Evolutionary conservation across 306 rosid species (phyloP), one percentile per base, ranked within the genome.

Genomic region (Cicer chorassanicum): DNA sequence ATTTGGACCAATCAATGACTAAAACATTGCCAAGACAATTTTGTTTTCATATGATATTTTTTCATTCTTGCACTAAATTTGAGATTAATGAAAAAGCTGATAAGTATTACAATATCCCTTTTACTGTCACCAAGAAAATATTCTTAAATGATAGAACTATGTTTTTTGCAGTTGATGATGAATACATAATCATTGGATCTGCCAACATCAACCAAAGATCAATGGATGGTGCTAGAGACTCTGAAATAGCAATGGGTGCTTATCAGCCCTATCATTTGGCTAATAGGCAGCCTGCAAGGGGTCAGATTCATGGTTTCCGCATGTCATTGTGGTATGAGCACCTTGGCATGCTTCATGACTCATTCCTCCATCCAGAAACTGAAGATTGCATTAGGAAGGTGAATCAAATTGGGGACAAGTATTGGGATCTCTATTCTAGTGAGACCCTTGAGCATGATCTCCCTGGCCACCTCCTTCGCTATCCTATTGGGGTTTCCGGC

Each of bases 141-240:
- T 12, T 15, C 38, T 44, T 13, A 73, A 38, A 39, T 56, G 55
- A n/a, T 68, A 7, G 12, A 12, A 44, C 12, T 18, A 1, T 63
- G 24, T 50, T n/a, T 40, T 74, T 5, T 72, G 83, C 84, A 88
- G 92, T 88, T 79, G 92, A 88, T 78, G 92, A 88, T 51, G 92
- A 88, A 77, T 88, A 88, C 85, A 84, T 88, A 84, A 88, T 88
- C 15, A 16, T 88, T 29, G 89, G 92, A 68, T 88, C 92, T 43
- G 92, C 92, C 6, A 88, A 88, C 83, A 88, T 88, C 70, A 88
- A 88, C 83, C 92, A 88, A 60, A 84, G 92, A 82, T 88, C 92
- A 68, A 88, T 88, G 90, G 92, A 88, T 65, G 92, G 92, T 14
- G 84, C 92, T 3, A 86, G 88, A 78, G 92, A 88, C 83, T 72